Percentiles rank a stretch among this genome's conserved stretches.
These are phyloP conservation scores for Psilocybe cyanescens DNA, from an alignment of 768 basidiomycete species.

Conservation along the genomic window DNA sequence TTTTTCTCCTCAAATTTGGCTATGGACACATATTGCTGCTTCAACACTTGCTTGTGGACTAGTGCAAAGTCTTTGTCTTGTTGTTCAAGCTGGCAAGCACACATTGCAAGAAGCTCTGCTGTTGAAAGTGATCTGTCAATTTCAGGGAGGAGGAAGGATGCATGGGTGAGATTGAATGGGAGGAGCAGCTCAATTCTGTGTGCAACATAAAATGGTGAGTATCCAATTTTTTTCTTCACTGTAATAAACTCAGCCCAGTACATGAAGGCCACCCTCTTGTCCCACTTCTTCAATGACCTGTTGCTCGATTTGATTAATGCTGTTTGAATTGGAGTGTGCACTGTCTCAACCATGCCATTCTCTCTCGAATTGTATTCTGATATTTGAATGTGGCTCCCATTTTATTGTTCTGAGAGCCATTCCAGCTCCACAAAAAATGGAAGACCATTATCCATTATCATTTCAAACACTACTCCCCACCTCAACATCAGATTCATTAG, in stretches of 20 bases:
- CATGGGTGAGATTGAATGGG: background rate
- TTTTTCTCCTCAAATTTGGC: background rate
- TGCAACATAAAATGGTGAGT: background rate
- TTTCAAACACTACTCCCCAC: background rate
- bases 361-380: background rate
- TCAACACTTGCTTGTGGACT: background rate
- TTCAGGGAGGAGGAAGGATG: background rate
- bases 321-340: background rate
- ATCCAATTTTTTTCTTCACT: background rate
- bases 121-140: slow-evolving; percentile 16
- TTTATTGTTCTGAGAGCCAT: background rate
- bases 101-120: background rate
- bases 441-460: background rate
- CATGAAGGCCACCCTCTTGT: background rate
- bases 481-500: background rate
- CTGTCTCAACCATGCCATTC: background rate
- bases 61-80: background rate
- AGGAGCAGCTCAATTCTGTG: background rate
- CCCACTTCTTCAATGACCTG: background rate
- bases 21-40: background rate
- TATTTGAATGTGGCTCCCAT: background rate
- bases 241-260: background rate
- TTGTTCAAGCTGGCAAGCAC: background rate
- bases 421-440: background rate
- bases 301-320: background rate